These are phyloP conservation scores for Fibroporia radiculosa DNA, from an alignment of 768 basidiomycete genomes.

Conservation along the genomic window DNA sequence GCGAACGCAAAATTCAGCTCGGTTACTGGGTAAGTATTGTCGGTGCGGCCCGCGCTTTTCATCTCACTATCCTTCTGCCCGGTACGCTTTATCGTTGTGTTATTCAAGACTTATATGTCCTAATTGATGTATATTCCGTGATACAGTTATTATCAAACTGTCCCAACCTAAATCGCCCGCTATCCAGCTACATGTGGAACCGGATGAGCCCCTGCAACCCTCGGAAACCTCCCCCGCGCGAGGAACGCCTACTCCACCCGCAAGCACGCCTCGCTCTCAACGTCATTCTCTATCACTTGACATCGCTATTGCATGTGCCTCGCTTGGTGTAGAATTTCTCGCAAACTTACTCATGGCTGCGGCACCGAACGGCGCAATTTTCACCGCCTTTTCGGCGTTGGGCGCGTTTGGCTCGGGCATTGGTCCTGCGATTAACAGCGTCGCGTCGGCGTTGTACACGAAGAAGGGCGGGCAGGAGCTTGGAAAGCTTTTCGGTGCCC, in stretches of 20 bases:
- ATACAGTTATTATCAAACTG: slow-evolving; percentile 45
- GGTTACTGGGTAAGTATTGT: slow-evolving; percentile 64
- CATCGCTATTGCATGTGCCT: slow-evolving; percentile 56
- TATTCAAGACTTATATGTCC: not conserved
- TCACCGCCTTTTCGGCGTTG: slow-evolving; percentile 41
- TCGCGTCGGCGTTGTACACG: slow-evolving; percentile 61
- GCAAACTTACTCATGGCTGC: slow-evolving; percentile 39
- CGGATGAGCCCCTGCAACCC: slow-evolving; percentile 16
- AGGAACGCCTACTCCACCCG: slow-evolving; percentile 1
- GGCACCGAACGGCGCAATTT: slow-evolving; percentile 39
- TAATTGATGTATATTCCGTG: not conserved
- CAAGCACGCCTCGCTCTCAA: slow-evolving; percentile 7
- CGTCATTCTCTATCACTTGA: slow-evolving; percentile 51
- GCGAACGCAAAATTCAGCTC: slow-evolving; percentile 31
- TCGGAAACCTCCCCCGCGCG: not conserved
- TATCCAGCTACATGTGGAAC: slow-evolving; percentile 18
- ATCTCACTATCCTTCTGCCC: slow-evolving; percentile 52
- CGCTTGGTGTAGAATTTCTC: slow-evolving; percentile 47
- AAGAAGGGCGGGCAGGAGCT: slow-evolving; percentile 50
- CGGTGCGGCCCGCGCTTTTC: slow-evolving; percentile 45
- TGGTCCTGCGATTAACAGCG: slow-evolving; percentile 58
- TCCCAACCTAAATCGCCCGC: slow-evolving; percentile 36
- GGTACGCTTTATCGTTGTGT: slow-evolving; percentile 43
- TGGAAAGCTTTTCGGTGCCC: slow-evolving; percentile 73
- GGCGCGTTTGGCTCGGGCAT: slow-evolving; percentile 57